Evolutionary conservation across 306 rosid genomes (phyloP).

Genomic region (Amphicarpaea edgeworthii): DNA sequence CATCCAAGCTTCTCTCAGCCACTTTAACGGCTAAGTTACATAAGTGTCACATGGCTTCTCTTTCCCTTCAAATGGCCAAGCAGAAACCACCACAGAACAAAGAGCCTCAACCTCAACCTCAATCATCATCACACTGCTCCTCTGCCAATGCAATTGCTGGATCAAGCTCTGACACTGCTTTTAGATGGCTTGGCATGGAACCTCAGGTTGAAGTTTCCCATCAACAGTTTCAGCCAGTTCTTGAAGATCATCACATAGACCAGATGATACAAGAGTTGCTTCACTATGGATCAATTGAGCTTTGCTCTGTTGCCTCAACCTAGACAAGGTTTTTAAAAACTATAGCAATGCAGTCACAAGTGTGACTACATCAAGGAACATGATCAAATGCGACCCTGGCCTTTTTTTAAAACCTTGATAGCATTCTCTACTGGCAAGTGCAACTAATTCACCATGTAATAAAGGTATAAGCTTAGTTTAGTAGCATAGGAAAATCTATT

Average conservation of each 20-base stretch:
- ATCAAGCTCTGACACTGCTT: constrained; percentile 36
- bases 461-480: constrained; percentile 42
- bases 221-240: constrained; percentile 64
- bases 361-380: background rate
- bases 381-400: background rate
- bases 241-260: constrained; percentile 85
- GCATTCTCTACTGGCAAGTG: constrained; percentile 35
- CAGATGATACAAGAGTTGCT: constrained; percentile 91
- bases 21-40: constrained; percentile 72
- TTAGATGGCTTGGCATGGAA: constrained; percentile 46
- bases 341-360: background rate
- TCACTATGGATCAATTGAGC: constrained; percentile 76
- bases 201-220: constrained; percentile 45
- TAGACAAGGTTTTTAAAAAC: constrained; percentile 27
- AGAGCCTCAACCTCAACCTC: constrained; percentile 49
- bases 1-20: constrained; percentile 68
- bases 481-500: constrained; percentile 28
- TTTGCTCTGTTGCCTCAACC: constrained; percentile 61
- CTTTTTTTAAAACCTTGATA: background rate
- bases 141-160: constrained; percentile 37
- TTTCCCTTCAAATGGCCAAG: constrained; percentile 74
- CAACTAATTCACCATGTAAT: constrained; percentile 47
- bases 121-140: no score
- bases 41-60: constrained; percentile 78
- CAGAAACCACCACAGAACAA: constrained; percentile 40